phyloP scores from a whole-genome alignment of 805 yeast species.

The Candida anglica region DNA sequence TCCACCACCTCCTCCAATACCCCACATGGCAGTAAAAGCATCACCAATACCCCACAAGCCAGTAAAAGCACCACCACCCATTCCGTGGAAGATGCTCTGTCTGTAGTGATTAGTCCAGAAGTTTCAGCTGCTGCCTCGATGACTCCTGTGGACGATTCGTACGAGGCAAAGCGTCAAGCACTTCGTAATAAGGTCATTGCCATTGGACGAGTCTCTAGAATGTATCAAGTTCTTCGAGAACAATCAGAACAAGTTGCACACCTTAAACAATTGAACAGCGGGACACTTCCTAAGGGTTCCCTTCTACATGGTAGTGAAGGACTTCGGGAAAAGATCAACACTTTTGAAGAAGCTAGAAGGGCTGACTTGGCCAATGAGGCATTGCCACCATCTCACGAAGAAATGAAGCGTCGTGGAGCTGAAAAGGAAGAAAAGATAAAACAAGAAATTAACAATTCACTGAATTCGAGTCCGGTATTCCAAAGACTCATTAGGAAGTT shows the following conservation, averaged over 20 bases:
- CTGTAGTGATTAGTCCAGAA: conserved; percentile 4
- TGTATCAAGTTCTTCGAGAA: conserved; percentile 84
- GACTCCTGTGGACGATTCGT: conserved; percentile 15
- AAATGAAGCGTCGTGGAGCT: conserved; percentile 42
- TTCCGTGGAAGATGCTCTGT: too few relatives aligned
- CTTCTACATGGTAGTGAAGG: conserved; percentile 81
- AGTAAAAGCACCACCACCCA: too few relatives aligned
- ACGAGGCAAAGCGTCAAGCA: conserved; percentile 43
- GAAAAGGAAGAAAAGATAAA: conserved; percentile 43
- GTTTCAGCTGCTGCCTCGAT: conserved; percentile 1
- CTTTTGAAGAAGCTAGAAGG: conserved; percentile 78
- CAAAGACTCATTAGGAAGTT: conserved; percentile 36
- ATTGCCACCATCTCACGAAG: conserved; percentile 75
- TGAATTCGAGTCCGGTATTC: conserved; percentile 31
- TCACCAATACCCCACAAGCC: too few relatives aligned
- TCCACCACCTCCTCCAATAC: conserved; percentile 8
- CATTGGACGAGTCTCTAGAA: conserved; percentile 91
- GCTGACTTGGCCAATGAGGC: conserved; percentile 84
- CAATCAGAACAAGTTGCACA: conserved; percentile 84
- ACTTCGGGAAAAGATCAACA: conserved; percentile 58
- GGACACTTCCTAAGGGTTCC: conserved; percentile 82
- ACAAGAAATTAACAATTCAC: conserved; percentile 27
- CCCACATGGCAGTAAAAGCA: too few relatives aligned
- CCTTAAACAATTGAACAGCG: conserved; percentile 67
- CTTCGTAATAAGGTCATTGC: conserved; percentile 87